Evolutionary conservation across 2,329 filamentous ascomycete genomes (phyloP), one percentile per base, ranked within the genome.

Genomic region (Hypoxylon sp.): DNA sequence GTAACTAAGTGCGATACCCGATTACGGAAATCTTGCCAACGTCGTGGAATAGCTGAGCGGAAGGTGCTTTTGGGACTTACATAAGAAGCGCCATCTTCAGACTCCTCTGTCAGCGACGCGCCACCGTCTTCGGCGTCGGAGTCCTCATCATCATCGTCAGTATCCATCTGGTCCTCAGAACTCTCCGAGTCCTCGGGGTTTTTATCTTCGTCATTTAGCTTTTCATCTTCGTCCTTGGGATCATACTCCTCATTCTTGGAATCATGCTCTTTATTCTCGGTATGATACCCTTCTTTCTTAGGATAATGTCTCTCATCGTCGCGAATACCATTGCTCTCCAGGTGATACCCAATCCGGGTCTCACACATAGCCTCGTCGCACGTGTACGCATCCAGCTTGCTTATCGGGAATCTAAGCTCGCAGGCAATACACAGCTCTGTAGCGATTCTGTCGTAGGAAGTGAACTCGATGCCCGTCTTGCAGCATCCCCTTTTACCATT

Each of bases 341-440:
- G 73, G 1, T 71, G 38, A 13, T 52, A 57, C 1, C 32, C 51
- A 10, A 57, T 51, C 17, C 51, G 19, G 1, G 10, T 53, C 62
- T 25, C 60, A 3, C 28, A 10, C 11, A 1, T 21, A 0, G 62
- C 73, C 46, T 68, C 58, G 2, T 53, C 32, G 36, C 69, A 70
- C 9, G 25, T 69, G 17, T 71, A 55, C 0, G 69, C 73, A 2
- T 52, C 64, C 2, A 73, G 17, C 28, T 30, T 30, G 28, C 28
- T 30, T 30, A 30, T 30, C 2, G 5, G 28, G 9, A 30, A 30
- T 30, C 28, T 30, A 5, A 75, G 19, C 56, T 75, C 75, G 59
- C 74, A 76, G 50, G 56, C 52, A 2, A 72, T 13, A 34, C 75
- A 76, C 46, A 36, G 3, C 41, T 75, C 75, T 2, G 65, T 55